Conservation (phyloP, 306 rosid genomes). For the Cicer bijugum region DNA sequence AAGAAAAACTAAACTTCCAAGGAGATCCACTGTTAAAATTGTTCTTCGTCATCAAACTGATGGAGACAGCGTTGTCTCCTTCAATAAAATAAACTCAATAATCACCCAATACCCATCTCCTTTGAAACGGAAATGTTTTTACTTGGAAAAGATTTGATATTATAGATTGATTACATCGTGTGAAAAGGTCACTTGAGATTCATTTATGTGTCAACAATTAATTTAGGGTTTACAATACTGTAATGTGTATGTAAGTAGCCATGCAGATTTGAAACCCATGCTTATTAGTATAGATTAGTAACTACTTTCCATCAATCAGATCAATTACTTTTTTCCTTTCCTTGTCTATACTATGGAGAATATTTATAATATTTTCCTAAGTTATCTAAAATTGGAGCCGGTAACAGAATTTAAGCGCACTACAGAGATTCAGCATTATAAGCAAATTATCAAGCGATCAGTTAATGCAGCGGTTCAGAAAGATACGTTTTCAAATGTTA, state of each 20-base stretch:
- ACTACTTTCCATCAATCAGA: not conserved
- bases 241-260: slow-evolving; percentile 17
- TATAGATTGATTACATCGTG: not conserved
- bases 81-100: not conserved
- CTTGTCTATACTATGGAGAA: slow-evolving; percentile 14
- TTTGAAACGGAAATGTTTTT: not conserved
- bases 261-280: slow-evolving; percentile 17
- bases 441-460: not conserved
- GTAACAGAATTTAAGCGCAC: not conserved
- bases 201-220: slow-evolving; percentile 10
- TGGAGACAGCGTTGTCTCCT: slow-evolving; percentile 1
- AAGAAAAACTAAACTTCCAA: slow-evolving; percentile 4
- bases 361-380: not conserved
- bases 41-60: not conserved
- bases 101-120: slow-evolving; percentile 4
- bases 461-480: slow-evolving; percentile 7
- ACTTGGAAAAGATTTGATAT: not conserved
- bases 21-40: not conserved
- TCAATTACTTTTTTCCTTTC: slow-evolving; percentile 1
- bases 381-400: not conserved
- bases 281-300: slow-evolving; percentile 5
- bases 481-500: not conserved
- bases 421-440: not conserved
- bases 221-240: not conserved
- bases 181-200: not conserved